These are phyloP conservation scores for Elsinoe arachidis DNA, from an alignment of 2,329 filamentous ascomycete genomes.

Conservation along the genomic window DNA sequence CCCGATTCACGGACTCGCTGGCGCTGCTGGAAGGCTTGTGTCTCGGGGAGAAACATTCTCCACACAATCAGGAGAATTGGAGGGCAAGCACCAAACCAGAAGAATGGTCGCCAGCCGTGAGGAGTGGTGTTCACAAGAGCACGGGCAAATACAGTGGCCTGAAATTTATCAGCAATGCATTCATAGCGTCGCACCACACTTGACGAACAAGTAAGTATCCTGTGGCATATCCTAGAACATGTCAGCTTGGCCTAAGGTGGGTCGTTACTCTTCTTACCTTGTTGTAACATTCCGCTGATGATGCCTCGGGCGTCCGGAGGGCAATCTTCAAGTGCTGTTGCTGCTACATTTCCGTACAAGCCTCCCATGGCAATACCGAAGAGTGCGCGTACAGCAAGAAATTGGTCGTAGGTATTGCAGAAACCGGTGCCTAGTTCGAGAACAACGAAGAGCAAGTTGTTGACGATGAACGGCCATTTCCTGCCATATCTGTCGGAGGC, in stretches of 20 bases:
- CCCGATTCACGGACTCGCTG: conserved; percentile 49
- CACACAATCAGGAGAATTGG: conserved; percentile 69
- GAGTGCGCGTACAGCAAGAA: conserved; percentile 30
- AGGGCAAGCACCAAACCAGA: conserved; percentile 78
- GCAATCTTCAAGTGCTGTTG: conserved; percentile 34
- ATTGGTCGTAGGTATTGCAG: conserved; percentile 27
- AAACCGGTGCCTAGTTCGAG: conserved; percentile 32
- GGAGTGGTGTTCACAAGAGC: conserved; percentile 63
- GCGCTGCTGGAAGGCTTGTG: conserved; percentile 58
- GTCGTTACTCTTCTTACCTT: conserved; percentile 15
- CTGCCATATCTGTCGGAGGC: conserved; percentile 25
- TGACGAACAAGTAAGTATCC: conserved; percentile 44
- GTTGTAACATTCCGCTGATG: conserved; percentile 30
- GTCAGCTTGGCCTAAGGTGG: background rate
- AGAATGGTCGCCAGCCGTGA: conserved; percentile 72
- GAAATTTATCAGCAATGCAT: background rate
- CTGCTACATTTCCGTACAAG: conserved; percentile 25
- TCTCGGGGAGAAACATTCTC: conserved; percentile 68
- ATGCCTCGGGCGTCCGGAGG: conserved; percentile 32
- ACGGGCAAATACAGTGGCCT: conserved; percentile 43
- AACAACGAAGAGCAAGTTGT: conserved; percentile 29
- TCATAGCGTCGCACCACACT: background rate
- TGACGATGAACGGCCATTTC: conserved; percentile 31
- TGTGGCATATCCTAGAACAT: conserved; percentile 33
- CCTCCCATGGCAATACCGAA: conserved; percentile 33